Evolutionary conservation across 352 stramenopile genomes (phyloP).

Genomic region (Globisporangium orthogonon): DNA sequence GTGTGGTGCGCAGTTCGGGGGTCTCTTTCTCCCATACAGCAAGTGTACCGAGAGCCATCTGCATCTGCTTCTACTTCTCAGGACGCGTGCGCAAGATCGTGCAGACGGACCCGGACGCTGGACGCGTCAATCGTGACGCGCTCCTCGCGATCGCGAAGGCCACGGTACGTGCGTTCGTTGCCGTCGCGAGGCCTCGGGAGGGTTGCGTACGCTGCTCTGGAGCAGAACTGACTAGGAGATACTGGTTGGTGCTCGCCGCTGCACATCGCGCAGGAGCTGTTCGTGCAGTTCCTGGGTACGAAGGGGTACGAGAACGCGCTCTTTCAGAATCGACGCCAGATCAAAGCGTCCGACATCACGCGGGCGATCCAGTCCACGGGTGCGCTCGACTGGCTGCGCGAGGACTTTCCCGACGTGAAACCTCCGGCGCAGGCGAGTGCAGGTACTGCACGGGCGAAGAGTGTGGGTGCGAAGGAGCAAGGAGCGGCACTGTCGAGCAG

Average conservation of each 20-base stretch:
- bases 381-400: slow-evolving; percentile 79
- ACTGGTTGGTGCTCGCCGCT: not conserved
- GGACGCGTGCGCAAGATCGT: slow-evolving; percentile 92
- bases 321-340: slow-evolving; percentile 78
- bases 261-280: slow-evolving; percentile 65
- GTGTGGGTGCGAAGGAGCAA: slow-evolving; percentile 16
- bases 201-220: not conserved
- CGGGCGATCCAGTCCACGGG: slow-evolving; percentile 70
- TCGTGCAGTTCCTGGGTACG: slow-evolving; percentile 83
- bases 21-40: slow-evolving; percentile 14
- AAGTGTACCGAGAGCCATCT: not conserved
- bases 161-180: slow-evolving; percentile 37
- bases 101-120: slow-evolving; percentile 89
- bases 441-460: slow-evolving; percentile 14
- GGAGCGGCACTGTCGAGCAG: slow-evolving; percentile 17
- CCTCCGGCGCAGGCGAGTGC: slow-evolving; percentile 4
- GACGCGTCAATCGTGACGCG: slow-evolving; percentile 90
- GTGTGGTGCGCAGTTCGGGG: slow-evolving; percentile 1
- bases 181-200: not conserved
- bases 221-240: not conserved
- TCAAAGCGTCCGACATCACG: slow-evolving; percentile 71
- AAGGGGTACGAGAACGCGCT: slow-evolving; percentile 86
- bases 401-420: slow-evolving; percentile 76
- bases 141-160: slow-evolving; percentile 90
- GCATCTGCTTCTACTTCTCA: slow-evolving; percentile 11